Evolutionary conservation across 306 rosid genomes (phyloP).

Genomic region (Cucurbita pepo): DNA sequence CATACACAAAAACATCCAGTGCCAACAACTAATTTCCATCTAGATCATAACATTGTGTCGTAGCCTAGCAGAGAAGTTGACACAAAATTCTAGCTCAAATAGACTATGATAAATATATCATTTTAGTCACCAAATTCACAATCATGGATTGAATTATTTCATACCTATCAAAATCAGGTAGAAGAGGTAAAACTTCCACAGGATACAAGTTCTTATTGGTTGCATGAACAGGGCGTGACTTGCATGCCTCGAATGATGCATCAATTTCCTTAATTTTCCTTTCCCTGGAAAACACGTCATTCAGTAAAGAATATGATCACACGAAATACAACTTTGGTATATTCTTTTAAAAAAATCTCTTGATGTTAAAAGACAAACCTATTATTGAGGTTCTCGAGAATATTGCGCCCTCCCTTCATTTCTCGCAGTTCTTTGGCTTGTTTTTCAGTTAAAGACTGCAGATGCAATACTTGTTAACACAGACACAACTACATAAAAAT

Average conservation of each 20-base stretch:
- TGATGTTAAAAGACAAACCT: conserved; percentile 28
- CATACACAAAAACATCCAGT: not conserved
- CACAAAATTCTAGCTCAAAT: too few species aligned
- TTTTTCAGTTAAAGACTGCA: conserved; percentile 88
- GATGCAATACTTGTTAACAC: conserved; percentile 2
- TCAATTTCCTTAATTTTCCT: conserved; percentile 88
- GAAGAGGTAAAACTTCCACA: conserved; percentile 80
- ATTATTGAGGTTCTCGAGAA: conserved; percentile 55
- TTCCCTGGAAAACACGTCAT: conserved; percentile 39
- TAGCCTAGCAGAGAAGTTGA: not conserved
- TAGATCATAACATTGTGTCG: not conserved
- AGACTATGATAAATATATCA: not conserved
- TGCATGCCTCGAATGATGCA: conserved; percentile 97
- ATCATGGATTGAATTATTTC: conserved; percentile 1
- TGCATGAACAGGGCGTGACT: conserved; percentile 82
- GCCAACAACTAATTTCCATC: not conserved
- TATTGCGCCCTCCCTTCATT: conserved; percentile 58
- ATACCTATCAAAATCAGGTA: conserved; percentile 84
- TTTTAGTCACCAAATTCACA: not conserved
- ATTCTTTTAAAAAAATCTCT: not conserved
- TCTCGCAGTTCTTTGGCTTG: conserved; percentile 95
- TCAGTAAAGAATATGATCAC: not conserved
- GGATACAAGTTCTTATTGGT: conserved; percentile 74
- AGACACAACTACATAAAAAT: conserved; percentile 8
- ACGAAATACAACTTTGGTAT: not conserved